Conservation (phyloP, 441 rosid species). For the Macaranga tanarius region DNA sequence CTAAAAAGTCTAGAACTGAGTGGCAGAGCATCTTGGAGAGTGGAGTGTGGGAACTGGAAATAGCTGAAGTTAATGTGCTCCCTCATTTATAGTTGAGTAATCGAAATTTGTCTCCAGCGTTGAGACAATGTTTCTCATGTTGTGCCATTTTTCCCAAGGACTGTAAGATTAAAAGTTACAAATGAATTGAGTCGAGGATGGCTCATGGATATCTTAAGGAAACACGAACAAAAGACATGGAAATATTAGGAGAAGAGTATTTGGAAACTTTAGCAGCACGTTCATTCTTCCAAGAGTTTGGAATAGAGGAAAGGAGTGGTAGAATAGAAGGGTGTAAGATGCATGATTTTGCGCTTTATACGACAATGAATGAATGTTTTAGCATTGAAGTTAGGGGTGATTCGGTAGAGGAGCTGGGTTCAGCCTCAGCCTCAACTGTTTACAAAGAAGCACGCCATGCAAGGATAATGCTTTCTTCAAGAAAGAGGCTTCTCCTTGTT, state of each 20-base stretch:
- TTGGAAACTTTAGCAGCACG: neutral
- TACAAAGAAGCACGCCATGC: too few relatives aligned
- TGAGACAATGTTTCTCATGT: constrained; percentile 7
- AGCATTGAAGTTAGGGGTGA: too few relatives aligned
- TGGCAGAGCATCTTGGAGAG: neutral
- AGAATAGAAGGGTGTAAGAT: neutral
- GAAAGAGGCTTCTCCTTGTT: too few relatives aligned
- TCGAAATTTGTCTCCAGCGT: neutral
- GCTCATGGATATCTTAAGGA: neutral
- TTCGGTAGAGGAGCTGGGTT: neutral
- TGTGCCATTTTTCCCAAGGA: constrained; percentile 17
- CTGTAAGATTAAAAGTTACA: accelerated
- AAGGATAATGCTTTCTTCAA: too few relatives aligned
- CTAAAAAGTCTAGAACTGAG: neutral
- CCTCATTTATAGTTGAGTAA: constrained; percentile 1
- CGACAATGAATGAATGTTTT: neutral
- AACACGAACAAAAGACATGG: neutral
- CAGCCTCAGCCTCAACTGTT: neutral
- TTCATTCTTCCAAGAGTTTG: constrained; percentile 1
- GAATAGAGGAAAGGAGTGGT: accelerated
- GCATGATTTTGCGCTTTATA: constrained; percentile 8
- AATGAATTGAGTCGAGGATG: constrained; percentile 2
- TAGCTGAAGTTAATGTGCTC: neutral
- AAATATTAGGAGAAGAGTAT: neutral
- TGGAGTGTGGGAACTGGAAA: neutral